These are phyloP conservation scores for Melaleuca quinquenervia DNA, from an alignment of 345 rosid species.

Conservation along the genomic window DNA sequence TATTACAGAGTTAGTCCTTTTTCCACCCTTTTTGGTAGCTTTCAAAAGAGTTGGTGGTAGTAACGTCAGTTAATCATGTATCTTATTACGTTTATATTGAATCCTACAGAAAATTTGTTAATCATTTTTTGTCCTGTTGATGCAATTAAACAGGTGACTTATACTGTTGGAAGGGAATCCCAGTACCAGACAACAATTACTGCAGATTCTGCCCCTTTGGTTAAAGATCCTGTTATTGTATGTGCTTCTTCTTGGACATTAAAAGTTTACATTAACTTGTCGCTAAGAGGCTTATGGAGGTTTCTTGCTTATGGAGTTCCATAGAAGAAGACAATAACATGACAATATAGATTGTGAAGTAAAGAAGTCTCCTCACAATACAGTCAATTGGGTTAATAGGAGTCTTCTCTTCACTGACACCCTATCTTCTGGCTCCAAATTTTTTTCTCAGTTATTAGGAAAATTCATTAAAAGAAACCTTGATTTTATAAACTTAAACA, in stretches of 20 bases:
- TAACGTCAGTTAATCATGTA: neutral
- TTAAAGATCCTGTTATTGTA: slow-evolving; percentile 72
- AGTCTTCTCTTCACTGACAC: neutral
- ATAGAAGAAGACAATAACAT: neutral
- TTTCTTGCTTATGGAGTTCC: neutral
- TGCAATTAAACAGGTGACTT: slow-evolving; percentile 49
- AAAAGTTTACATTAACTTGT: neutral
- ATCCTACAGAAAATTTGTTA: neutral
- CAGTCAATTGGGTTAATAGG: neutral
- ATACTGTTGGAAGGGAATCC: slow-evolving; percentile 73
- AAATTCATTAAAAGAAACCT: neutral
- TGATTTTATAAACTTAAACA: neutral
- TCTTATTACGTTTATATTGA: neutral
- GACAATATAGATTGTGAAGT: neutral
- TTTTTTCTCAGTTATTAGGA: neutral
- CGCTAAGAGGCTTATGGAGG: neutral
- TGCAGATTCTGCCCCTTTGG: slow-evolving; percentile 55
- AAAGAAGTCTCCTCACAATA: neutral
- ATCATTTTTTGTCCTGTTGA: neutral
- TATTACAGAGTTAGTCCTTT: neutral
- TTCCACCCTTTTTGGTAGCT: neutral
- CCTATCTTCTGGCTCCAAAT: neutral
- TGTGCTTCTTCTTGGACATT: slow-evolving; percentile 4
- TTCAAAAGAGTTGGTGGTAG: neutral
- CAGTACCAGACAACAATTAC: slow-evolving; percentile 48